phyloP scores from a whole-genome alignment of 2,329 filamentous ascomycete genomes.

The Bisporella sp. region DNA sequence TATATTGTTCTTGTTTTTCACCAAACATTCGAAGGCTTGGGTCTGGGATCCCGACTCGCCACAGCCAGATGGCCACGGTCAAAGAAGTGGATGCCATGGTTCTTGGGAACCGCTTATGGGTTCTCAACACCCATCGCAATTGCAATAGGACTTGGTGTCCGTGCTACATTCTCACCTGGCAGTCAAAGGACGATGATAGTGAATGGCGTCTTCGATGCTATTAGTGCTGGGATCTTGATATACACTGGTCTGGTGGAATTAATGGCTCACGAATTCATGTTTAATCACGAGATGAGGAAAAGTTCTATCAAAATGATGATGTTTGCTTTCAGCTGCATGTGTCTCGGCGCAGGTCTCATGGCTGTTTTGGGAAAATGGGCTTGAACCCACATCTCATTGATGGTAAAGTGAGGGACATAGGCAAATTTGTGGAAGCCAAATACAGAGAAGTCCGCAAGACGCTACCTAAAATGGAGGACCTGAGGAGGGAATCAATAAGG shows the following conservation, averaged over 20 bases:
- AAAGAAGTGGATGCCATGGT: conserved; percentile 68
- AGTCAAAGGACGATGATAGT: conserved; percentile 61
- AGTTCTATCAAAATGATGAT: conserved; percentile 62
- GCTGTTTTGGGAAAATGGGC: conserved; percentile 82
- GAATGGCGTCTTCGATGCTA: conserved; percentile 84
- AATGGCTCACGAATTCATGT: conserved; percentile 96
- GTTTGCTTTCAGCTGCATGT: conserved; percentile 65
- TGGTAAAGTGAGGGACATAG: no score
- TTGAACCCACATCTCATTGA: conserved; percentile 32
- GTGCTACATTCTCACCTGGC: conserved; percentile 53
- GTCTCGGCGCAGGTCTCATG: conserved; percentile 71
- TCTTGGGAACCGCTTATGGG: conserved; percentile 66
- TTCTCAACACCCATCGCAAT: conserved; percentile 81
- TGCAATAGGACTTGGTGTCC: conserved; percentile 73
- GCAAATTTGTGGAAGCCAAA: no score
- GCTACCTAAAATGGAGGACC: no score
- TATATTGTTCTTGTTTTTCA: conserved; percentile 74
- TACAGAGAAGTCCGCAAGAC: no score
- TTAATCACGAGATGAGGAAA: conserved; percentile 76
- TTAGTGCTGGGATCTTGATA: conserved; percentile 83
- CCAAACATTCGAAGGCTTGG: conserved; percentile 88
- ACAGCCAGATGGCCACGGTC: conserved; percentile 66
- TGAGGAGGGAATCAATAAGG: no score
- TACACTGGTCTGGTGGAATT: conserved; percentile 92
- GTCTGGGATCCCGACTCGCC: conserved; percentile 80